Evolutionary conservation across 1,284 basidiomycete species (phyloP).

Genomic region (Leccinum variabile): DNA sequence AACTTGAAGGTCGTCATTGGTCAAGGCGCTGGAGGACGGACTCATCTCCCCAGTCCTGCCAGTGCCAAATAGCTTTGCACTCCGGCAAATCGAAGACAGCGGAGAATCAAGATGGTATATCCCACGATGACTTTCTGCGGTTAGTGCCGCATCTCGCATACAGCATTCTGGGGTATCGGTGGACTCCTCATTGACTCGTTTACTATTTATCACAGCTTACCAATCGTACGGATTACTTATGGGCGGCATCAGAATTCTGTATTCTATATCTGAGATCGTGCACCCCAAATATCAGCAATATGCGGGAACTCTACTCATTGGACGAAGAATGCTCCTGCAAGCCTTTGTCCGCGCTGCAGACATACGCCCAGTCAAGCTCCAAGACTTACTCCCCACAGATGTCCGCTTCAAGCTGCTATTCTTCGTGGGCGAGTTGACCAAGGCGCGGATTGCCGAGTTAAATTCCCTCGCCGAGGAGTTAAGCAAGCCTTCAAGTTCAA

Average conservation of each 20-base stretch:
- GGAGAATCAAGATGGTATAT: slow-evolving; percentile 58
- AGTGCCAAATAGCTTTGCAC: too few relatives aligned
- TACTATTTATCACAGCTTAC: background rate
- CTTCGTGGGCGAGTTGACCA: background rate
- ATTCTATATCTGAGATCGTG: background rate
- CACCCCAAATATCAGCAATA: background rate
- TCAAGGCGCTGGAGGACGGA: too few relatives aligned
- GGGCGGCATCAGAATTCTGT: background rate
- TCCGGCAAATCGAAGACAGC: slow-evolving; percentile 70
- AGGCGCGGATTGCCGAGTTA: background rate
- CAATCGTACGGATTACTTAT: background rate
- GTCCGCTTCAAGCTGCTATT: background rate
- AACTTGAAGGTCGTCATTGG: too few relatives aligned
- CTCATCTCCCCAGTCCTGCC: too few relatives aligned
- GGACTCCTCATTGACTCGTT: background rate
- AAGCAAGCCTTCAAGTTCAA: background rate
- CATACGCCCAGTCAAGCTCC: background rate
- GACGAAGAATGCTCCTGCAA: background rate
- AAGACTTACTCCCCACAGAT: background rate
- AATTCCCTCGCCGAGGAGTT: background rate
- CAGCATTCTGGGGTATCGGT: background rate
- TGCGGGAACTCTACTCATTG: background rate
- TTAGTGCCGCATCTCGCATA: slow-evolving; percentile 34
- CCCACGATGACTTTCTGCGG: slow-evolving; percentile 63
- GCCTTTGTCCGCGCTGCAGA: background rate